A percentile compares a stretch with the other conserved stretches of the same genome.
phyloP scores from a whole-genome alignment of 2,329 filamentous ascomycete species.

The Penicillium sp. region DNA sequence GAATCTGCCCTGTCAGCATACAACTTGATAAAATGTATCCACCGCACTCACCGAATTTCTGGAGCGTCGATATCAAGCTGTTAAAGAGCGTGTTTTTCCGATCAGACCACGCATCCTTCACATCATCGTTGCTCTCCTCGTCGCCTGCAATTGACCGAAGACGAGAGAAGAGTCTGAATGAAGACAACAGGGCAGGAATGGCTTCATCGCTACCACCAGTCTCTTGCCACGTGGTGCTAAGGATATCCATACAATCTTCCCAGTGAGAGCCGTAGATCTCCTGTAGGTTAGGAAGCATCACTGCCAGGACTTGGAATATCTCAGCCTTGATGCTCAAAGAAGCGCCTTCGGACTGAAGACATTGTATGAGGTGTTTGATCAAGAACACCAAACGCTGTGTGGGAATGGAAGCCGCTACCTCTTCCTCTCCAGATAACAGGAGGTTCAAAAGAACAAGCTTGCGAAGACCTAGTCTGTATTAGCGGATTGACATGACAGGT shows the following conservation, averaged over 20 bases:
- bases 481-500: too few species aligned
- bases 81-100: constrained; percentile 43
- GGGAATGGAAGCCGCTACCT: constrained; percentile 41
- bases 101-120: constrained; percentile 63
- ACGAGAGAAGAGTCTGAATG: constrained; percentile 59
- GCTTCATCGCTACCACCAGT: constrained; percentile 42
- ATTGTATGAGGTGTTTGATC: constrained; percentile 65
- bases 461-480: constrained; percentile 12
- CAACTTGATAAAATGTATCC: background rate
- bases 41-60: constrained; percentile 32
- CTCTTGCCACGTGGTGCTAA: constrained; percentile 50
- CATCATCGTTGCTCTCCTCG: constrained; percentile 85
- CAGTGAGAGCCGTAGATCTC: constrained; percentile 85
- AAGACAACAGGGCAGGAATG: constrained; percentile 59
- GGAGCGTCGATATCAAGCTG: too few species aligned
- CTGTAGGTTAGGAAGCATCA: constrained; percentile 62
- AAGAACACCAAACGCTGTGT: constrained; percentile 69
- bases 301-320: constrained; percentile 40
- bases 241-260: constrained; percentile 56
- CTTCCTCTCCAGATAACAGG: constrained; percentile 43
- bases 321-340: too few species aligned
- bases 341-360: constrained; percentile 57
- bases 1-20: constrained; percentile 33
- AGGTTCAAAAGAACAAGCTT: constrained; percentile 49
- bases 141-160: constrained; percentile 52